These are phyloP conservation scores for Xylariaceae sp. DNA, from an alignment of 2,329 filamentous ascomycete genomes.

Conservation along the genomic window DNA sequence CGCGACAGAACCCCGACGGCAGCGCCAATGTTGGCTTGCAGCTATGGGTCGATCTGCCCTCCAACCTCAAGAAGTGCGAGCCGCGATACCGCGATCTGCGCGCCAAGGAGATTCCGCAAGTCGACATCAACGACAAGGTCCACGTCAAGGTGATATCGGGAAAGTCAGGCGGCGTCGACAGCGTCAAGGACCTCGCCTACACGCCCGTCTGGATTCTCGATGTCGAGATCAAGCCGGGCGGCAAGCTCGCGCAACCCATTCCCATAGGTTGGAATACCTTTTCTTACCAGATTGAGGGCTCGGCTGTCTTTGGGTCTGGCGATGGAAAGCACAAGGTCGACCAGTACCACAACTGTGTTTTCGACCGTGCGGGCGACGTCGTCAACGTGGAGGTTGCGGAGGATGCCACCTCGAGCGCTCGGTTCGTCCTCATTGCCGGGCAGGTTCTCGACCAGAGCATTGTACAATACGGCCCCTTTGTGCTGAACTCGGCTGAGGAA, in stretches of 20 bases:
- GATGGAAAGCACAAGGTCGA: slow-evolving; percentile 48
- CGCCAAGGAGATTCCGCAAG: slow-evolving; percentile 70
- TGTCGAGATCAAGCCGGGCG: slow-evolving; percentile 72
- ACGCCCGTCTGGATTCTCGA: slow-evolving; percentile 97
- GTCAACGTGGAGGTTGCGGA: slow-evolving; percentile 65
- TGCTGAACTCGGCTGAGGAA: slow-evolving; percentile 55
- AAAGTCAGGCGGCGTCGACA: slow-evolving; percentile 75
- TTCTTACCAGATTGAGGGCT: slow-evolving; percentile 75
- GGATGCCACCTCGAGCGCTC: slow-evolving; percentile 47
- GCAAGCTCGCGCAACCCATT: slow-evolving; percentile 66
- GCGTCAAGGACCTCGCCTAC: slow-evolving; percentile 84
- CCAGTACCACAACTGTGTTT: slow-evolving; percentile 84
- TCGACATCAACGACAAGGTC: slow-evolving; percentile 67
- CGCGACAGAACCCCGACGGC: slow-evolving; percentile 69
- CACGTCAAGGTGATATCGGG: slow-evolving; percentile 87
- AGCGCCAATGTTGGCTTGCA: slow-evolving; percentile 80
- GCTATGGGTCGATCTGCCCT: slow-evolving; percentile 89
- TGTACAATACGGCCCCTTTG: slow-evolving; percentile 67
- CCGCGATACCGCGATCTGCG: slow-evolving; percentile 85
- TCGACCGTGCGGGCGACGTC: slow-evolving; percentile 71
- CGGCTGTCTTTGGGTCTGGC: slow-evolving; percentile 55
- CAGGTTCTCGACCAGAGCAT: slow-evolving; percentile 63
- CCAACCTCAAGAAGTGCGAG: slow-evolving; percentile 77
- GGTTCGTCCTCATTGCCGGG: slow-evolving; percentile 62
- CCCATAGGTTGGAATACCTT: slow-evolving; percentile 86